Conservation (phyloP, 495 filamentous ascomycete species). For the Talaromyces trachyspermus region DNA sequence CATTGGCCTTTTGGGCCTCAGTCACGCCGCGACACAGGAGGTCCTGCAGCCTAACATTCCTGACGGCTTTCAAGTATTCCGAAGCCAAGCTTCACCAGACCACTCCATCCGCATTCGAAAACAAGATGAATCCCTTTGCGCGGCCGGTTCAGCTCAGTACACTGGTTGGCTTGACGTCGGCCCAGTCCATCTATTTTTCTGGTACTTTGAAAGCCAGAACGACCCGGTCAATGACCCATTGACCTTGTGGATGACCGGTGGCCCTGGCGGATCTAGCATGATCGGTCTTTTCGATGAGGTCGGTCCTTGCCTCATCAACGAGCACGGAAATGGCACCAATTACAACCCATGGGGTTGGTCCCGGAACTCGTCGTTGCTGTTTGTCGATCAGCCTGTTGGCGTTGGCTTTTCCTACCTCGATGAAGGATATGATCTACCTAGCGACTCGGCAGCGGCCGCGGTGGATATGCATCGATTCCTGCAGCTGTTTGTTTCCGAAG, state of each 20-base stretch:
- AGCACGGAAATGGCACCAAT: conserved; percentile 29
- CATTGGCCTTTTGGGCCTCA: conserved; percentile 5
- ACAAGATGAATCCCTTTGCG: conserved; percentile 32
- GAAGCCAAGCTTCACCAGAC: conserved; percentile 17
- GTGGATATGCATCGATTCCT: conserved; percentile 36
- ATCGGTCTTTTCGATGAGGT: conserved; percentile 29
- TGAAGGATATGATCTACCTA: conserved; percentile 19
- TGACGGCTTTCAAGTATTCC: conserved; percentile 14
- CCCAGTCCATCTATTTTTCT: conserved; percentile 48
- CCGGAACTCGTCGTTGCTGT: conserved; percentile 37
- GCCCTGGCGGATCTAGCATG: conserved; percentile 35
- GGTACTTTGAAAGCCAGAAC: conserved; percentile 53
- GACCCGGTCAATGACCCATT: conserved; percentile 43
- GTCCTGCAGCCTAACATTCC: conserved; percentile 11
- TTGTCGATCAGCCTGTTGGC: conserved; percentile 38
- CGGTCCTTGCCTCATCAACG: conserved; percentile 37
- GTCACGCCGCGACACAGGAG: too few relatives aligned
- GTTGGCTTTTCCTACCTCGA: conserved; percentile 40
- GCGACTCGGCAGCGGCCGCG: conserved; percentile 21
- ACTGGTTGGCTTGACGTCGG: conserved; percentile 33
- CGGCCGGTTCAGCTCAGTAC: conserved; percentile 28
- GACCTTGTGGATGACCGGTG: conserved; percentile 53
- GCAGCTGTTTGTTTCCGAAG: conserved; percentile 31
- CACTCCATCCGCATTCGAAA: conserved; percentile 32
- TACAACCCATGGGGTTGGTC: conserved; percentile 43